phyloP scores from a whole-genome alignment of 768 basidiomycete genomes.

The Tulasnella sp. region DNA sequence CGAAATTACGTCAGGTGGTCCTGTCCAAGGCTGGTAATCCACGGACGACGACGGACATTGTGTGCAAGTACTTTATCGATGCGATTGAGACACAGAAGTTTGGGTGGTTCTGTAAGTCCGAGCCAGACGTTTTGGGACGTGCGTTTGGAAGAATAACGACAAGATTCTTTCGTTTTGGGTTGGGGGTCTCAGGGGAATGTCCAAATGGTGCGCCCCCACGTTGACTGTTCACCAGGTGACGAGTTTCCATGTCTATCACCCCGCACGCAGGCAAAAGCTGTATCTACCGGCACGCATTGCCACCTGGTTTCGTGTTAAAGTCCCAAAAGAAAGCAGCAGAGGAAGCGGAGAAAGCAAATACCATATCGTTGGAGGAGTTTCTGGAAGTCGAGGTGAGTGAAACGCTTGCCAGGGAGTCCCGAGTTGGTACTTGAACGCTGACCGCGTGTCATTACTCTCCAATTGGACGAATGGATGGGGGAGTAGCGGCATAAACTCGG shows the following conservation, averaged over 20 bases:
- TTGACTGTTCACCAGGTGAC: conserved; percentile 5
- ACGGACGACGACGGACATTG: conserved; percentile 88
- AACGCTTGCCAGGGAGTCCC: no score
- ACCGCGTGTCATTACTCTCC: conserved; percentile 5
- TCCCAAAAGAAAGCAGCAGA: conserved; percentile 86
- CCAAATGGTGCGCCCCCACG: conserved; percentile 45
- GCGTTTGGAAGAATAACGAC: not conserved
- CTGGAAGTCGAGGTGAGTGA: conserved; percentile 84
- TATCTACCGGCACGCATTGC: conserved; percentile 89
- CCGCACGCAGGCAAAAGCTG: conserved; percentile 42
- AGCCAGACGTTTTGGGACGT: not conserved
- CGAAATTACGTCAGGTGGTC: conserved; percentile 81
- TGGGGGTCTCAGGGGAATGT: conserved; percentile 56
- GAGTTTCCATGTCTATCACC: not conserved
- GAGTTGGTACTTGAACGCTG: no score
- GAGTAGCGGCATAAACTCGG: conserved; percentile 87
- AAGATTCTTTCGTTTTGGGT: not conserved
- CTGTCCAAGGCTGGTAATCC: conserved; percentile 80
- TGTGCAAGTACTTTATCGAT: conserved; percentile 94
- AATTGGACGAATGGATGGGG: not conserved
- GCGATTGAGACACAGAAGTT: conserved; percentile 90
- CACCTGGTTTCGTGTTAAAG: conserved; percentile 91
- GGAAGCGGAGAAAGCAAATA: conserved; percentile 78
- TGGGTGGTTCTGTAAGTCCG: conserved; percentile 76
- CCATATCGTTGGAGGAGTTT: conserved; percentile 92